A percentile compares a stretch with the other conserved stretches of the same genome.
These are phyloP conservation scores for Penicillium parvum DNA, from an alignment of 495 filamentous ascomycete genomes.

Conservation along the genomic window DNA sequence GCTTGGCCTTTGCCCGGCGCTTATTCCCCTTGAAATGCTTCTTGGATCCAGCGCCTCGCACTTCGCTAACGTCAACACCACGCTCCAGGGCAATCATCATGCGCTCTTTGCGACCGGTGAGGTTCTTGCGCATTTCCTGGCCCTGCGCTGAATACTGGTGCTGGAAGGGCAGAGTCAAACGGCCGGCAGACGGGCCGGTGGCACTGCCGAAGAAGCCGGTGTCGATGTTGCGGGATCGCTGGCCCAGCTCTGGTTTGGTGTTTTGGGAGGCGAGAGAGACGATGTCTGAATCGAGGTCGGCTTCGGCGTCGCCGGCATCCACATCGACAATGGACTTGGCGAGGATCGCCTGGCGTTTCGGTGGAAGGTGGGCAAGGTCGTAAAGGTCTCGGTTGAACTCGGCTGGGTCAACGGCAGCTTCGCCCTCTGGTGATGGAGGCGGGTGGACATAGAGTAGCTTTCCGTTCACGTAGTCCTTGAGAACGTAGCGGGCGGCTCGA, in stretches of 20 bases:
- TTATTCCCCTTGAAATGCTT: conserved; percentile 93
- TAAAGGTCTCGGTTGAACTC: conserved; percentile 91
- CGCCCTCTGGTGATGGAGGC: conserved; percentile 55
- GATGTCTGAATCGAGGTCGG: conserved; percentile 36
- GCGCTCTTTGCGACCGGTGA: conserved; percentile 80
- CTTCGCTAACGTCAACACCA: conserved; percentile 76
- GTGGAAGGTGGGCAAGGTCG: conserved; percentile 69
- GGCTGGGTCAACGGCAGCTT: conserved; percentile 57
- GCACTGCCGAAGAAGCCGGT: conserved; percentile 76
- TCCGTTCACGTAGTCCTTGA: conserved; percentile 97
- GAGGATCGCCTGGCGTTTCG: conserved; percentile 56
- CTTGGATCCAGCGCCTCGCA: conserved; percentile 66
- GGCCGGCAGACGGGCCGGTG: conserved; percentile 52
- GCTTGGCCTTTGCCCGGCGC: conserved; percentile 57
- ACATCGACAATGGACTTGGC: conserved; percentile 40
- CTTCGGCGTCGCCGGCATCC: conserved; percentile 23
- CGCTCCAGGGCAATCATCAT: conserved; percentile 82
- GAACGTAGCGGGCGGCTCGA: conserved; percentile 78
- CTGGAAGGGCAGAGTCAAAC: conserved; percentile 79
- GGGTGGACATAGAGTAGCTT: conserved; percentile 91
- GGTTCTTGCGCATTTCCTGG: conserved; percentile 55
- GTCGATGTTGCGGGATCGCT: conserved; percentile 73
- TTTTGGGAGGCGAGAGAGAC: conserved; percentile 18
- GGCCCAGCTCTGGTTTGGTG: conserved; percentile 43
- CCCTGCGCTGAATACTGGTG: conserved; percentile 83